Percentiles rank a stretch among this genome's conserved stretches.
Conservation (phyloP, 2,329 filamentous ascomycete genomes). For the Podosphaera aphanis region DNA sequence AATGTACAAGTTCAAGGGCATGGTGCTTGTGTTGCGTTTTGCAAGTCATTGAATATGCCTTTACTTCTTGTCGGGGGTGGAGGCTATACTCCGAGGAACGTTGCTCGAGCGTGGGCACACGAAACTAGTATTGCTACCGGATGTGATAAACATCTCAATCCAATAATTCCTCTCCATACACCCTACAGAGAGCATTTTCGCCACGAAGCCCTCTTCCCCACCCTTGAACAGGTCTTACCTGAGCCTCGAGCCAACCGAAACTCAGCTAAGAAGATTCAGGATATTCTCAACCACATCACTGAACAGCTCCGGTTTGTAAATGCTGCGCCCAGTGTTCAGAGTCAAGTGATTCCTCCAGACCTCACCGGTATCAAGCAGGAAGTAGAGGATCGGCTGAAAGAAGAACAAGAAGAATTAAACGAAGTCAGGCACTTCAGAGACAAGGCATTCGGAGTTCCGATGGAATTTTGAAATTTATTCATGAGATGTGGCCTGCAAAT, state of each 20-base stretch:
- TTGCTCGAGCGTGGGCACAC: constrained; percentile 88
- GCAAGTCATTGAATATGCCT: constrained; percentile 59
- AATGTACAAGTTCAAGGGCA: constrained; percentile 92
- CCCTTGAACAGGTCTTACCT: constrained; percentile 46
- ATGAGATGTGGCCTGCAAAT: too few species aligned
- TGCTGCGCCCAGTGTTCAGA: constrained; percentile 68
- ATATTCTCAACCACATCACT: constrained; percentile 53
- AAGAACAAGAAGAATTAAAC: constrained; percentile 36
- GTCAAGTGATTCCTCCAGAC: constrained; percentile 57
- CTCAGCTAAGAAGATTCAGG: constrained; percentile 47
- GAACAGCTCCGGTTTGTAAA: constrained; percentile 75
- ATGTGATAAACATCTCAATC: constrained; percentile 43
- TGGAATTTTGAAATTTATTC: constrained; percentile 22
- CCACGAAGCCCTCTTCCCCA: constrained; percentile 68
- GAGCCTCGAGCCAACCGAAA: constrained; percentile 56
- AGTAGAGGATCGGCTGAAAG: constrained; percentile 42
- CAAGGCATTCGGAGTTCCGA: constrained; percentile 30
- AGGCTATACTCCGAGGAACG: constrained; percentile 89
- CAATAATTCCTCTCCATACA: constrained; percentile 54
- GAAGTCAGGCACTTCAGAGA: constrained; percentile 30
- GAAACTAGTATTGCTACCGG: constrained; percentile 81
- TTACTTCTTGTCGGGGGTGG: constrained; percentile 83
- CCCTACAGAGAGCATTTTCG: constrained; percentile 78
- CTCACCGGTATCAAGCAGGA: constrained; percentile 43
- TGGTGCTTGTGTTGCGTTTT: constrained; percentile 71